These are phyloP conservation scores for Tylopilus orsonianus DNA, from an alignment of 1,284 basidiomycete genomes.

Conservation along the genomic window DNA sequence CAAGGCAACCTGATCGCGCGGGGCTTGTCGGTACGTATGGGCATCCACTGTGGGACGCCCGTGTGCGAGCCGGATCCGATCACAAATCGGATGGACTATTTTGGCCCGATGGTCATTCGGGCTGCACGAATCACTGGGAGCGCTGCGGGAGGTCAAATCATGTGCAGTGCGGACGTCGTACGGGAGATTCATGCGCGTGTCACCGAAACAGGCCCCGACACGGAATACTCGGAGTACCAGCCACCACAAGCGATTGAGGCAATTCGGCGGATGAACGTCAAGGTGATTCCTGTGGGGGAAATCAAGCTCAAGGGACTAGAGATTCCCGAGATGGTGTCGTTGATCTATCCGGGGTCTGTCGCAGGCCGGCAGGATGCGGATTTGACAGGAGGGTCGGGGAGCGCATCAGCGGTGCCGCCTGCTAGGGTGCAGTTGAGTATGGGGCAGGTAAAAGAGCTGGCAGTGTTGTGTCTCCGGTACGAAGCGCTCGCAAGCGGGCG, in stretches of 20 bases:
- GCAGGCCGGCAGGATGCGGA: conserved; percentile 72
- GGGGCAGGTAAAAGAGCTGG: conserved; percentile 77
- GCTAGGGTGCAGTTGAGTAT: conserved; percentile 47
- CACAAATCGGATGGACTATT: conserved; percentile 97
- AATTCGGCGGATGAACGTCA: conserved; percentile 74
- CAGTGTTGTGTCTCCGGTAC: conserved; percentile 75
- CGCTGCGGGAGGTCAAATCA: conserved; percentile 93
- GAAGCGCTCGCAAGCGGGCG: conserved; percentile 76
- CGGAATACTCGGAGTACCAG: conserved; percentile 58
- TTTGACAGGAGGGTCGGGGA: conserved; percentile 44
- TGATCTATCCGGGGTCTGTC: conserved; percentile 81
- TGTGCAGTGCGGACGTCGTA: conserved; percentile 88
- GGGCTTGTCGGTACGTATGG: conserved; percentile 96
- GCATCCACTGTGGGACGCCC: conserved; percentile 91
- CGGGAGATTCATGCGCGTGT: conserved; percentile 75
- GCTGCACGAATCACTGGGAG: conserved; percentile 83
- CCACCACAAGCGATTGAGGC: conserved; percentile 63
- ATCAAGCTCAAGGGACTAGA: conserved; percentile 94
- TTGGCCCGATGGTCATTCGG: conserved; percentile 92
- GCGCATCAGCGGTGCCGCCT: conserved; percentile 3
- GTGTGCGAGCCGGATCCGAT: conserved; percentile 94
- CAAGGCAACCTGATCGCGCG: conserved; percentile 77
- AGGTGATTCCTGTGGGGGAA: conserved; percentile 82
- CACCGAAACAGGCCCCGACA: conserved; percentile 53
- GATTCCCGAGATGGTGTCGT: conserved; percentile 81